Conservation (phyloP, 495 filamentous ascomycete species). For the Aspergillus panamensis region DNA sequence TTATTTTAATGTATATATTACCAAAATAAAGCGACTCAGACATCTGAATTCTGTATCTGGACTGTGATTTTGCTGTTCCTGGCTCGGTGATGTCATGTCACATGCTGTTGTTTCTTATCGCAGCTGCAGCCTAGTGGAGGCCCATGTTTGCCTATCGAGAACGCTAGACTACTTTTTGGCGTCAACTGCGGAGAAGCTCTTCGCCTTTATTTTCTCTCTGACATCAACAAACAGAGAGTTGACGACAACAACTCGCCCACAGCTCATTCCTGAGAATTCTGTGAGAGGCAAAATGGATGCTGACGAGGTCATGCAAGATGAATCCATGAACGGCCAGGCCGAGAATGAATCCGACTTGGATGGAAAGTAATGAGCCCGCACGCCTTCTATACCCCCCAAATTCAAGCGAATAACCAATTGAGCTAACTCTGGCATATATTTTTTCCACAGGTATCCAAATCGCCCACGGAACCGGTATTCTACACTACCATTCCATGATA, state of each 20-base stretch:
- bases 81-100: slow-evolving; percentile 26
- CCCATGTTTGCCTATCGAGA: not conserved
- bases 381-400: not conserved
- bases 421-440: not conserved
- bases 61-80: not conserved
- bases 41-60: not conserved
- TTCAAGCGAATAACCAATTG: slow-evolving; percentile 25
- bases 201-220: too few species aligned
- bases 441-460: slow-evolving; percentile 65
- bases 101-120: slow-evolving; percentile 32
- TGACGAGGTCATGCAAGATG: slow-evolving; percentile 48
- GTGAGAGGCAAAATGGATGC: slow-evolving; percentile 37
- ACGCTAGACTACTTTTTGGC: not conserved
- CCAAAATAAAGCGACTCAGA: not conserved
- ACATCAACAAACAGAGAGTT: too few species aligned
- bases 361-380: slow-evolving; percentile 50
- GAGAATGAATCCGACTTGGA: slow-evolving; percentile 55
- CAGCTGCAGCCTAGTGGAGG: slow-evolving; percentile 32
- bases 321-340: slow-evolving; percentile 34
- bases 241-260: too few species aligned
- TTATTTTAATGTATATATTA: not conserved
- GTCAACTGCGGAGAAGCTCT: not conserved
- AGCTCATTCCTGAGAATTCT: too few species aligned
- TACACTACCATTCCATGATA: slow-evolving; percentile 79
- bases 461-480: slow-evolving; percentile 74